phyloP scores from a whole-genome alignment of 23 red algal genomes.

The Gracilaria gracilis region DNA sequence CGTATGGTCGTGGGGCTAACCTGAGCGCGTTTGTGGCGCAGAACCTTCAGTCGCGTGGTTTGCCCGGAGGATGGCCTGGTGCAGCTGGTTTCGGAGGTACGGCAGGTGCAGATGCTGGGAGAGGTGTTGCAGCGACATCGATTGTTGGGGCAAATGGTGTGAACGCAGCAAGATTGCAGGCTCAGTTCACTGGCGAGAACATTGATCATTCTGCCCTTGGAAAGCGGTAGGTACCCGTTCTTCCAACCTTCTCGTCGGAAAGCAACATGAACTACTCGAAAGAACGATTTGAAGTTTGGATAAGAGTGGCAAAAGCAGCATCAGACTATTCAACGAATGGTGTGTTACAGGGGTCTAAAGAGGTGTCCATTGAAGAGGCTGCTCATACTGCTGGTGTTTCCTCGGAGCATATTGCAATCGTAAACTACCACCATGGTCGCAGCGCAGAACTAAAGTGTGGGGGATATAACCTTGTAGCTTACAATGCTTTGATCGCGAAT shows the following conservation, averaged over 20 bases:
- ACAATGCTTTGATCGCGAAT: background rate
- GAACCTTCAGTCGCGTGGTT: background rate
- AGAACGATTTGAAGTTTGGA: background rate
- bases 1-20: background rate
- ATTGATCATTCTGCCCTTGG: constrained; percentile 17
- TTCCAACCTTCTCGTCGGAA: background rate
- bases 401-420: background rate
- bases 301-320: background rate
- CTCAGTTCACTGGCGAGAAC: constrained; percentile 18
- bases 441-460: background rate
- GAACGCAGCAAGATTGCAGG: background rate
- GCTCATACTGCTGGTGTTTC: background rate
- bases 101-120: background rate
- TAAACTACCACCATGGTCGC: background rate
- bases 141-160: constrained; percentile 1
- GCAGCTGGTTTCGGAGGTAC: background rate
- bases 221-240: background rate
- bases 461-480: background rate
- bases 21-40: background rate
- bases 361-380: background rate
- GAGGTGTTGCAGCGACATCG: constrained; percentile 19
- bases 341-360: too few relatives aligned
- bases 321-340: background rate
- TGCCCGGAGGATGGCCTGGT: constrained; percentile 1
- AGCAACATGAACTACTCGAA: background rate